Conservation (phyloP, 1,139 yeast genomes). For the Debaryomycetaceae sp. region DNA sequence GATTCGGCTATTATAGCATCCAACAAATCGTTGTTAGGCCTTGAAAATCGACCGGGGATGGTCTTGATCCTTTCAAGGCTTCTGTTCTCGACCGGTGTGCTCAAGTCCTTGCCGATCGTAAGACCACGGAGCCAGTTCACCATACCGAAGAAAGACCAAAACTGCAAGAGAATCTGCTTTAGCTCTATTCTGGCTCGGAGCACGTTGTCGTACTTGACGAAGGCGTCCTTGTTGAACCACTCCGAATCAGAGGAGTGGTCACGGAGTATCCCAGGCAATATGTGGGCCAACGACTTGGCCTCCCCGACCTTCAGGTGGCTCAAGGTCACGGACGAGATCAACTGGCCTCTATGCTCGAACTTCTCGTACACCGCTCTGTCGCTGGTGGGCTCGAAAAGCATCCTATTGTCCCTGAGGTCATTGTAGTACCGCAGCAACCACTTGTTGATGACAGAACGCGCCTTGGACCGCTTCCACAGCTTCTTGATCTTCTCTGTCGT, state of each 20-base stretch:
- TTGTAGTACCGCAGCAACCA: conserved; percentile 17
- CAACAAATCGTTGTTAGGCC: conserved; percentile 24
- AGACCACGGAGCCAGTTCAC: conserved; percentile 38
- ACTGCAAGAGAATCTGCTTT: conserved; percentile 39
- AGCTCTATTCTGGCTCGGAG: conserved; percentile 40
- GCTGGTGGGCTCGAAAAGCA: conserved; percentile 37
- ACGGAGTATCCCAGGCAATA: conserved; percentile 26
- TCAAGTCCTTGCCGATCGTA: conserved; percentile 33
- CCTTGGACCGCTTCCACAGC: conserved; percentile 12
- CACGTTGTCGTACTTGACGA: conserved; percentile 33
- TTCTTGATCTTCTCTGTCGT: conserved; percentile 15
- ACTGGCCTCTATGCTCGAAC: conserved; percentile 23
- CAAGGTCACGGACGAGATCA: conserved; percentile 29
- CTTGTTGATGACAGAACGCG: conserved; percentile 11
- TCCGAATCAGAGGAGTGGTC: conserved; percentile 17
- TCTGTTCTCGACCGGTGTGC: conserved; percentile 31
- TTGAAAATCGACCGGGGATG: conserved; percentile 25
- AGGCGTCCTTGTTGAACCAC: conserved; percentile 18
- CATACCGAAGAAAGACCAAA: conserved; percentile 43
- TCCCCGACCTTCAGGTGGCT: conserved; percentile 32
- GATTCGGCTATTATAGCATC: conserved; percentile 27
- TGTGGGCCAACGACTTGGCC: conserved; percentile 33
- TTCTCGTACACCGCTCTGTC: conserved; percentile 11
- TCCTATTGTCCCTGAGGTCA: conserved; percentile 23
- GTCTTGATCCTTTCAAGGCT: conserved; percentile 26